Evolutionary conservation across 176 grass and related monocot genomes (phyloP).

Genomic region (Luzula sylvatica): DNA sequence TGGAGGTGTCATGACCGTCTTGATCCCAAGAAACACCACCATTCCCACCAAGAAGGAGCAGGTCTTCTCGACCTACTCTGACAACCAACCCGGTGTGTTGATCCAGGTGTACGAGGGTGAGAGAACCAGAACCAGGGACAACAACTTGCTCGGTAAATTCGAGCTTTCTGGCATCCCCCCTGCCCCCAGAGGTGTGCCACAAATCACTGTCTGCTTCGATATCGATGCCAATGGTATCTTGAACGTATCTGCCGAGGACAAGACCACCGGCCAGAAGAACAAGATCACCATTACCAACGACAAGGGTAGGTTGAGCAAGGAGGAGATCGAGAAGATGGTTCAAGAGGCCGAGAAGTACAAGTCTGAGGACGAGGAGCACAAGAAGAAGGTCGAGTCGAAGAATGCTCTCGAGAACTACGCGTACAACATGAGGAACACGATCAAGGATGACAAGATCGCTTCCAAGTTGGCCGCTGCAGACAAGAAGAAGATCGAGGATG

Average conservation of each 20-base stretch:
- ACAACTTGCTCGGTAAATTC: conserved; percentile 62
- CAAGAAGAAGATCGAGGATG: conserved; percentile 80
- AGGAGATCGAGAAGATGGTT: conserved; percentile 78
- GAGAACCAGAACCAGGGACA: conserved; percentile 42
- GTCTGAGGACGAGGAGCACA: conserved; percentile 56
- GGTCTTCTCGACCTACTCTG: conserved; percentile 40
- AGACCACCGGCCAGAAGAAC: conserved; percentile 75
- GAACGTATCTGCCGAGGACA: conserved; percentile 60
- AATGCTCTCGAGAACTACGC: conserved; percentile 60
- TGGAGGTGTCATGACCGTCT: conserved; percentile 14
- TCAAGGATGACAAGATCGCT: conserved; percentile 64
- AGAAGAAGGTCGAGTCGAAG: conserved; percentile 64
- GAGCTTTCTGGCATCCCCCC: conserved; percentile 63
- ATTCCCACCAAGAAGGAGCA: conserved; percentile 59
- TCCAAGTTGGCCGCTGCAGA: conserved; percentile 33
- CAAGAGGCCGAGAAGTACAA: conserved; percentile 72
- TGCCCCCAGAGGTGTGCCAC: conserved; percentile 49
- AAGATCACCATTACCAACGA: conserved; percentile 83
- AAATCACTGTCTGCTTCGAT: conserved; percentile 64
- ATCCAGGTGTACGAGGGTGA: conserved; percentile 50
- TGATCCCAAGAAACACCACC: conserved; percentile 44
- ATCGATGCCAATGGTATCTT: conserved; percentile 57
- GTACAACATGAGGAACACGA: conserved; percentile 80
- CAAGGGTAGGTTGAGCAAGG: conserved; percentile 67
- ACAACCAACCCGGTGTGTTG: conserved; percentile 47